phyloP scores from a whole-genome alignment of 225 moss, liverwort and hornwort species.

The Neckera pumila region DNA sequence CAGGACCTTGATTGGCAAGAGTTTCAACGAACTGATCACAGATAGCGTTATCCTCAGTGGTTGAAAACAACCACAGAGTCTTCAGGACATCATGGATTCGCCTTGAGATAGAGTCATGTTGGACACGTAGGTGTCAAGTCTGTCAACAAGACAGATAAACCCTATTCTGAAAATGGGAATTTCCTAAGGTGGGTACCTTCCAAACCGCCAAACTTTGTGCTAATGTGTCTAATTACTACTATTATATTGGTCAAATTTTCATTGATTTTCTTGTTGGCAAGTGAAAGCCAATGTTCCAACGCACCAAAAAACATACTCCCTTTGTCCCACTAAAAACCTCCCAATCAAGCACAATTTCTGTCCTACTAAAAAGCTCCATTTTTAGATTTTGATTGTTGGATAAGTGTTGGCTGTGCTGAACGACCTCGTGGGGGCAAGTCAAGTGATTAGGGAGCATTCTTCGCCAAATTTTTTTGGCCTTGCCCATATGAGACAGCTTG shows the following conservation, averaged over 20 bases:
- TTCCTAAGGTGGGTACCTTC: neutral
- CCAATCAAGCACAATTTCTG: too few relatives aligned
- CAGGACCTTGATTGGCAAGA: neutral
- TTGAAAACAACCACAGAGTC: neutral
- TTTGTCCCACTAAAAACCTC: too few relatives aligned
- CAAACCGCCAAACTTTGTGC: neutral
- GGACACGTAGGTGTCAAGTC: neutral
- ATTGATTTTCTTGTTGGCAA: neutral
- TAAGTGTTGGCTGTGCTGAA: too few relatives aligned
- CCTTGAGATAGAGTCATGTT: neutral
- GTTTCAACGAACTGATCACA: neutral
- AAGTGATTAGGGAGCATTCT: too few relatives aligned
- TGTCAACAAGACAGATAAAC: neutral
- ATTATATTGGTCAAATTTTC: neutral
- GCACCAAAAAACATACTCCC: fast-evolving
- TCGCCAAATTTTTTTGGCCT: too few relatives aligned
- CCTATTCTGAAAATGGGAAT: neutral
- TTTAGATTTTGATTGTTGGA: too few relatives aligned
- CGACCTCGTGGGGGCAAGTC: too few relatives aligned
- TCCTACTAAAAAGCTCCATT: too few relatives aligned
- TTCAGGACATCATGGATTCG: neutral
- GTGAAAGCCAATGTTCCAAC: neutral
- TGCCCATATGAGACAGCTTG: too few relatives aligned
- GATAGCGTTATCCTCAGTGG: neutral
- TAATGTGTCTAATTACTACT: too few relatives aligned